Percentiles rank a stretch among this genome's conserved stretches.
phyloP scores from a whole-genome alignment of 495 filamentous ascomycete genomes.

The Copromyces sp. region DNA sequence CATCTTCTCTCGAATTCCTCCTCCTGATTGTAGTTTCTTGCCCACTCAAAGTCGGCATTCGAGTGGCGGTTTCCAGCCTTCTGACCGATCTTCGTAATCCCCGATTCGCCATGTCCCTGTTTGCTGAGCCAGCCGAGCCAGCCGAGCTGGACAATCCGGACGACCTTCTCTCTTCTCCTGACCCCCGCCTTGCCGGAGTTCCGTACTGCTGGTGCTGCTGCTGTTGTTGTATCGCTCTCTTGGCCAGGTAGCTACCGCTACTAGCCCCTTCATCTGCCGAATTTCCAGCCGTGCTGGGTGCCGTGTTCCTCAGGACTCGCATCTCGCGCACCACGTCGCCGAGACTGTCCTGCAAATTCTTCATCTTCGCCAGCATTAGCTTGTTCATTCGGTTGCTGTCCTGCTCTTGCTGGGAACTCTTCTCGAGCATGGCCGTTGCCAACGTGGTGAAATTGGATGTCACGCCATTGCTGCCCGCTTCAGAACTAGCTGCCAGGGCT shows the following conservation, averaged over 20 bases:
- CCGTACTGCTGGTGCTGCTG: background rate
- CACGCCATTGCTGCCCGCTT: slow-evolving; percentile 26
- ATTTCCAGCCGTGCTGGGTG: slow-evolving; percentile 28
- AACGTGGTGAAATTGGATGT: slow-evolving; percentile 71
- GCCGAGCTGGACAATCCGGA: background rate
- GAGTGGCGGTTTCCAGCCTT: background rate
- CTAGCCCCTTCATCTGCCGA: slow-evolving; percentile 28
- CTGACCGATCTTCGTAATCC: background rate
- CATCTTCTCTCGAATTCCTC: background rate
- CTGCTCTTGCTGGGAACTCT: slow-evolving; percentile 31
- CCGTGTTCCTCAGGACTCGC: slow-evolving; percentile 45
- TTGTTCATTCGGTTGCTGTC: slow-evolving; percentile 62
- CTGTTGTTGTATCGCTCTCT: background rate
- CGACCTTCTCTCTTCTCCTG: background rate
- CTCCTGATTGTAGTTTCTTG: background rate
- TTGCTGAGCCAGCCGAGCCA: slow-evolving; percentile 4
- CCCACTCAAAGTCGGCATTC: background rate
- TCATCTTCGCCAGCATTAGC: slow-evolving; percentile 86
- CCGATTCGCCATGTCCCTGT: background rate
- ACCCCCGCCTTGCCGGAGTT: background rate
- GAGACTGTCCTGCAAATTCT: slow-evolving; percentile 77
- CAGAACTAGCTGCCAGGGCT: slow-evolving; percentile 33
- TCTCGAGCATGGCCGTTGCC: slow-evolving; percentile 40
- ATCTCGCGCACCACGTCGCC: slow-evolving; percentile 78
- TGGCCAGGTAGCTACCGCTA: slow-evolving; percentile 2